Base-by-base conservation (phyloP, 805 yeast species). In the Brettanomyces sp. region DNA sequence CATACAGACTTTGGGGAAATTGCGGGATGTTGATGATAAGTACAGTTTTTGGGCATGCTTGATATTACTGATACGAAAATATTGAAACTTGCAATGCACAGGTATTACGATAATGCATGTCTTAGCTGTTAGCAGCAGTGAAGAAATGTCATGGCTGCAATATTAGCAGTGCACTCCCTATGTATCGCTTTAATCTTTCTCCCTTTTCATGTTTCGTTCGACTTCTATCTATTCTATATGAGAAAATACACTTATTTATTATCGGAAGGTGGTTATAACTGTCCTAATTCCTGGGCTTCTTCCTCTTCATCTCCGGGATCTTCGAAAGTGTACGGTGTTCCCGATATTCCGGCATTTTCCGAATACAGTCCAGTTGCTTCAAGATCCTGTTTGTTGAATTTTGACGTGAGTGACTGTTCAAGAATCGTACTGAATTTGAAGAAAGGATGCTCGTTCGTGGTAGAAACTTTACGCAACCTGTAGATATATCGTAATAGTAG, bases 381-480 rank as follows among this genome's bases (percentile, higher is more conserved):
- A 11, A 42, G 23, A 21, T 34, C 32, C 14, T 22, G 13, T 5
- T 25, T 34, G 5, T 34, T 23, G 33, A 44, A 44, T n/a, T 39
- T 44, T 4, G 13, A 7, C 25, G 13, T 34, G 22, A 41, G 45
- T 9, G 35, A 37, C 11, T 22, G 8, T 9, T 50, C 40, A 21
- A 50, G 30, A n/a, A 48, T 33, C 3, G 23, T 33, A 9, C 42
- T 46, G 30, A 43, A 50, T 30, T 46, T 50, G 39, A 40, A 48
- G 37, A 48, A 48, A 12, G 48, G 14, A 24, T 50, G 52, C 7
- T 23, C 14, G 13, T 42, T 35, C 3, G 43, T 44, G 4, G 49
- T 44, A 21, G 53, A 43, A 25, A 50, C 49, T 23, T 42, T 46
- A 30, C 45, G 35, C 23, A 39, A 44, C 33, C 52, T 43, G 13